These are phyloP conservation scores for Alternaria sp. DNA, from an alignment of 2,329 filamentous ascomycete species.

Conservation along the genomic window DNA sequence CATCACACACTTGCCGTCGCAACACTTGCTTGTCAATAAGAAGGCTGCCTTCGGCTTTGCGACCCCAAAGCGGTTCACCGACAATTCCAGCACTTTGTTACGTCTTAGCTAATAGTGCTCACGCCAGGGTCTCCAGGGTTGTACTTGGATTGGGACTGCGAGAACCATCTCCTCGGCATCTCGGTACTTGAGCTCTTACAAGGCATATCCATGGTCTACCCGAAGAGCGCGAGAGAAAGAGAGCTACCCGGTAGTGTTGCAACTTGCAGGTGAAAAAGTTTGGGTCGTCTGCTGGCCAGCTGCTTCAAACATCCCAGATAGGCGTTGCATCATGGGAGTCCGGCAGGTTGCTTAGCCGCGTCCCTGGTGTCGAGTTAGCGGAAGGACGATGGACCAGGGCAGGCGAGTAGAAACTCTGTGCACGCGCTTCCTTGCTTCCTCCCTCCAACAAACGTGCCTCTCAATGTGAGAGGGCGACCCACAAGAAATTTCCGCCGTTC, in stretches of 20 bases:
- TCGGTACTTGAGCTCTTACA: background rate
- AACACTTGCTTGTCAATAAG: background rate
- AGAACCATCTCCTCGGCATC: background rate
- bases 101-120: background rate
- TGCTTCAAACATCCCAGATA: background rate
- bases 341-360: background rate
- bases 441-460: background rate
- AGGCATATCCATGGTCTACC: background rate
- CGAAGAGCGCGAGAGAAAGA: background rate
- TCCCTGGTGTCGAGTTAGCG: background rate
- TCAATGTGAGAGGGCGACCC: background rate
- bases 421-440: background rate
- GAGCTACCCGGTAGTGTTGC: background rate
- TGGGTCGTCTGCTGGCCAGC: background rate
- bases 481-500: conserved; percentile 12
- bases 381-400: background rate
- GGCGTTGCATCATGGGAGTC: background rate
- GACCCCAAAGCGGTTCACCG: background rate
- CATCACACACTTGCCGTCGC: background rate
- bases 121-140: background rate
- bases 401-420: background rate
- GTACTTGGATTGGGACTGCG: background rate
- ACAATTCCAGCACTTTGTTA: background rate
- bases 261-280: background rate
- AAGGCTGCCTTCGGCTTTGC: background rate